Evolutionary conservation across 164 flowering plant species (phyloP).

Genomic region (Chimonanthus salicifolius): DNA sequence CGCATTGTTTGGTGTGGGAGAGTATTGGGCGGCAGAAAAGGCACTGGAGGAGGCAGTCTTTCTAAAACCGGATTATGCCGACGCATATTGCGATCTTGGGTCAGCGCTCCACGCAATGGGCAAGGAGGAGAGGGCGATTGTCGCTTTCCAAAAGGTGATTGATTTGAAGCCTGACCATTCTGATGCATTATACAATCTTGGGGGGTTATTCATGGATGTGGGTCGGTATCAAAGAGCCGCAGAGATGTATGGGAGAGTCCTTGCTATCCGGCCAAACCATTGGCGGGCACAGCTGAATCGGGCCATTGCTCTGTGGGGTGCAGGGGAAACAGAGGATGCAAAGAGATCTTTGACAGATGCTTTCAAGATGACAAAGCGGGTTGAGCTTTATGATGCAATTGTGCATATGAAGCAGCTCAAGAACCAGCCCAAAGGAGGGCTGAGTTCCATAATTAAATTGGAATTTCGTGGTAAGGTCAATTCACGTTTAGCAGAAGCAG

Average conservation of each 20-base stretch:
- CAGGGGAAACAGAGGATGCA: constrained; percentile 15
- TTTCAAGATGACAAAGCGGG: constrained; percentile 19
- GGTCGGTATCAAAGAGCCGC: constrained; percentile 17
- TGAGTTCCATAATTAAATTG: constrained; percentile 1
- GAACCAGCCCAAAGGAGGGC: constrained; percentile 5
- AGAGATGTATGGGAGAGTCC: constrained; percentile 19
- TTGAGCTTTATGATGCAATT: constrained; percentile 21
- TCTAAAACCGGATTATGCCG: constrained; percentile 14
- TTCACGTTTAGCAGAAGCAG: not conserved
- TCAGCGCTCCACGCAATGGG: constrained; percentile 20
- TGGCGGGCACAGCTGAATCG: constrained; percentile 21
- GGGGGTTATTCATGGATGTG: constrained; percentile 16
- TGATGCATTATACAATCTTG: constrained; percentile 19
- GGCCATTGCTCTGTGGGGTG: constrained; percentile 16
- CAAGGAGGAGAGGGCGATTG: constrained; percentile 17
- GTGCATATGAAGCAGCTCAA: constrained; percentile 18
- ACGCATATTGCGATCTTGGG: constrained; percentile 21
- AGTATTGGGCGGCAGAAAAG: constrained; percentile 15
- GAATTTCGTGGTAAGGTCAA: not conserved
- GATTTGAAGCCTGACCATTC: constrained; percentile 19
- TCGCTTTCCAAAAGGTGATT: constrained; percentile 15
- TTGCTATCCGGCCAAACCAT: constrained; percentile 15
- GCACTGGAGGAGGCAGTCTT: constrained; percentile 19
- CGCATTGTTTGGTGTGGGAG: constrained; percentile 24
- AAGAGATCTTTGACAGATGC: constrained; percentile 17